These are phyloP conservation scores for Podaxis pistillaris DNA, from an alignment of 768 basidiomycete species.

Conservation along the genomic window DNA sequence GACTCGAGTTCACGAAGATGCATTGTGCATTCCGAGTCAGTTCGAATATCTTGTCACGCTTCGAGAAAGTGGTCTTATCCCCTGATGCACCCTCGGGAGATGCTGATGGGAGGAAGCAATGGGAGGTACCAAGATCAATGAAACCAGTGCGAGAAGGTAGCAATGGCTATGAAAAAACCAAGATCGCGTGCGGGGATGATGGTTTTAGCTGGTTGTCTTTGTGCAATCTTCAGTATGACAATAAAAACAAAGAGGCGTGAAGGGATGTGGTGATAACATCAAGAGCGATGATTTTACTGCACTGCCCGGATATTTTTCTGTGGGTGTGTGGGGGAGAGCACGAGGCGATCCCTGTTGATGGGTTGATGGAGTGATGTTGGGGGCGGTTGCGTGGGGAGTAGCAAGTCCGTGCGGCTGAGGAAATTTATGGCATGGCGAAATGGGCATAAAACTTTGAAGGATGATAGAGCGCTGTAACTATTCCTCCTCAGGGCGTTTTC, in stretches of 20 bases:
- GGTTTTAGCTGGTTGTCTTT: too few species aligned
- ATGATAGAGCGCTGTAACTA: too few species aligned
- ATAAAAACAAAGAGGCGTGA: not conserved
- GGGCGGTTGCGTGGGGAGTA: too few species aligned
- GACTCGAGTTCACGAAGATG: not conserved
- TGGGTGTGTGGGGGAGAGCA: not conserved
- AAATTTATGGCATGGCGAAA: not conserved
- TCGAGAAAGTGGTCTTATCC: not conserved
- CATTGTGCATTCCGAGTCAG: not conserved
- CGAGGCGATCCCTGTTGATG: not conserved
- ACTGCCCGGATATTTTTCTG: not conserved
- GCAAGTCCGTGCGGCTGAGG: not conserved
- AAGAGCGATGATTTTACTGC: not conserved
- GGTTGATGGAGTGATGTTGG: not conserved
- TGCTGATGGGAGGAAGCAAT: constrained; percentile 3
- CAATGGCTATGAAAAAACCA: not conserved
- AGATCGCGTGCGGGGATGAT: too few species aligned
- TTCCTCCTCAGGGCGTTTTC: too few species aligned
- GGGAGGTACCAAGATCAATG: not conserved
- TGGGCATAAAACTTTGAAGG: not conserved
- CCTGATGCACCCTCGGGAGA: not conserved
- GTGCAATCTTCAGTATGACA: too few species aligned
- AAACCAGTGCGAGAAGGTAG: not conserved
- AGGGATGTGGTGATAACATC: not conserved
- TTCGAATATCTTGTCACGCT: constrained; percentile 1